These are phyloP conservation scores for Stagonosporopsis cucurbitacearum DNA, from an alignment of 2,329 filamentous ascomycete species.

Conservation along the genomic window DNA sequence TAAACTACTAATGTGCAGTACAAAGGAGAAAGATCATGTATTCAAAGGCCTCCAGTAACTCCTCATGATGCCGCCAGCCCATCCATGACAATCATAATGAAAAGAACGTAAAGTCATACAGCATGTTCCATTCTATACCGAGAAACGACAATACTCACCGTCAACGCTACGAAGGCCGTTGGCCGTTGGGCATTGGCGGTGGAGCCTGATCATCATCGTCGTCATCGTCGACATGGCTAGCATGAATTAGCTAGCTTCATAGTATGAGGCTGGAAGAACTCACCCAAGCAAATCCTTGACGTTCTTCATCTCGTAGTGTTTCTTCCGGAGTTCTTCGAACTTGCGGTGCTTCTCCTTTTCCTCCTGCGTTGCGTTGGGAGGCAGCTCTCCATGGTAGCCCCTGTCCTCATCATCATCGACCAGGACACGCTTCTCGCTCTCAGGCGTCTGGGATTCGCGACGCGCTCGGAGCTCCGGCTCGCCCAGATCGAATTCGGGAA, in stretches of 20 bases:
- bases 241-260: slow-evolving; percentile 5
- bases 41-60: not conserved
- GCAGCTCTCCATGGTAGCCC: slow-evolving; percentile 65
- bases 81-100: slow-evolving; percentile 1
- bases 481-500: slow-evolving; percentile 88
- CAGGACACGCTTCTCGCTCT: slow-evolving; percentile 77
- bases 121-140: not conserved
- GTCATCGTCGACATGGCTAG: slow-evolving; percentile 32
- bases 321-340: slow-evolving; percentile 92
- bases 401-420: slow-evolving; percentile 64
- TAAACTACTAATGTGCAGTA: not conserved
- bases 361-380: slow-evolving; percentile 63
- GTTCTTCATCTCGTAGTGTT: slow-evolving; percentile 98
- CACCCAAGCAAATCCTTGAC: slow-evolving; percentile 86
- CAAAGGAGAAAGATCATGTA: not conserved
- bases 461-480: slow-evolving; percentile 74
- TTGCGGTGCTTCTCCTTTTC: slow-evolving; percentile 88
- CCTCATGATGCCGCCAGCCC: slow-evolving; percentile 15
- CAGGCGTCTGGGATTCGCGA: slow-evolving; percentile 45
- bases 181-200: slow-evolving; percentile 30
- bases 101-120: slow-evolving; percentile 7
- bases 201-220: slow-evolving; percentile 34
- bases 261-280: slow-evolving; percentile 4
- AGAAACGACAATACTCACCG: not conserved
- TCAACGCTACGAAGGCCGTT: slow-evolving; percentile 19